These are phyloP conservation scores for Vitis rotundifolia DNA, from an alignment of 164 flowering plant genomes.

Conservation along the genomic window DNA sequence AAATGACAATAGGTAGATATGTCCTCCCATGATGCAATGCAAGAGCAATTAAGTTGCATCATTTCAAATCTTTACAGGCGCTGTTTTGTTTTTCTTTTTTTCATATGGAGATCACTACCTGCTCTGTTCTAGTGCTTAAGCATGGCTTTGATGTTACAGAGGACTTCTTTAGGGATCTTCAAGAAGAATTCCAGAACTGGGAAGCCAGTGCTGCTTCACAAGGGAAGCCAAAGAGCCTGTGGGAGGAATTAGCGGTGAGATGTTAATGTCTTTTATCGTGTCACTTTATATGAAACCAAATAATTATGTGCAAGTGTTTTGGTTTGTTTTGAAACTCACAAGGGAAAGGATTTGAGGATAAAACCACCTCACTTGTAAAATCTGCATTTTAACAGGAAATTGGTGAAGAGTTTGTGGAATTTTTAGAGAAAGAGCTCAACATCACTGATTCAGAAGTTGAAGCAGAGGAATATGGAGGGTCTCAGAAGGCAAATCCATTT, in stretches of 20 bases:
- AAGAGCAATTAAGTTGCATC: constrained; percentile 8
- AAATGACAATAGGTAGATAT: constrained; percentile 88
- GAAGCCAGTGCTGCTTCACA: constrained; percentile 71
- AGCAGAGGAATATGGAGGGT: constrained; percentile 20
- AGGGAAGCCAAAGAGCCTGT: constrained; percentile 86
- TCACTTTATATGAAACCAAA: background rate
- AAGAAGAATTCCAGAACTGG: constrained; percentile 85
- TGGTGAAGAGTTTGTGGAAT: constrained; percentile 97
- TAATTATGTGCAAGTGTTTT: background rate
- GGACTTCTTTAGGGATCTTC: constrained; percentile 86
- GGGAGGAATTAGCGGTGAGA: constrained; percentile 95
- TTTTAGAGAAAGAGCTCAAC: constrained; percentile 91
- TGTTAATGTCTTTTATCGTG: background rate
- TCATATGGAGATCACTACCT: background rate
- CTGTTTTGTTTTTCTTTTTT: background rate
- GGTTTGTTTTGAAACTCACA: too few relatives aligned
- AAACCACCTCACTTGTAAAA: background rate
- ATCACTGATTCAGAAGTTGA: constrained; percentile 47
- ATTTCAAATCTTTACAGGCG: constrained; percentile 13
- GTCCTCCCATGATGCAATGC: constrained; percentile 17
- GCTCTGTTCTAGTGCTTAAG: background rate
- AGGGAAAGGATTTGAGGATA: background rate
- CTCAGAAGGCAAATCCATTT: constrained; percentile 19
- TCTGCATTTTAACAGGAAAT: constrained; percentile 59
- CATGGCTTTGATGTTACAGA: constrained; percentile 41